Conservation (phyloP, 257 asterid species). For the Orobanche coerulescens region DNA sequence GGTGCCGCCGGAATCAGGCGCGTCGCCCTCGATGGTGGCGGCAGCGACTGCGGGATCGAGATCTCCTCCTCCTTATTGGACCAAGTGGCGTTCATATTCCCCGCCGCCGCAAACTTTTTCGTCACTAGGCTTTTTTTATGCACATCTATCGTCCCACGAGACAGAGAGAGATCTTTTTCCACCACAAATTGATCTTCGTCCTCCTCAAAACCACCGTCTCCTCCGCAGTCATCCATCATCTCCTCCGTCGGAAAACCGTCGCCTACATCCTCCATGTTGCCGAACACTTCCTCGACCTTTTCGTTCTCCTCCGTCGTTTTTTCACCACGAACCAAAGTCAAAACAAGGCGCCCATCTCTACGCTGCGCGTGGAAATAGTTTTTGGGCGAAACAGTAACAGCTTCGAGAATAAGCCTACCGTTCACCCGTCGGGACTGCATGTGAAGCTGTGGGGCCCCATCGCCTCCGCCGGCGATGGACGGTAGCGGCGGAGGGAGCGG, state of each 20-base stretch:
- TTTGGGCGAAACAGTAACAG: conserved; percentile 40
- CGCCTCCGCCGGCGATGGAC: conserved; percentile 37
- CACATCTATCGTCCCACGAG: conserved; percentile 32
- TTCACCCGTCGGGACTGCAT: conserved; percentile 50
- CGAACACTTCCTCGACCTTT: conserved; percentile 24
- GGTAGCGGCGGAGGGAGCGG: conserved; percentile 78
- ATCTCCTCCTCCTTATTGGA: conserved; percentile 18
- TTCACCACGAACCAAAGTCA: conserved; percentile 32
- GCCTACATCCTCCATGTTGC: conserved; percentile 27
- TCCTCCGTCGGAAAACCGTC: conserved; percentile 1
- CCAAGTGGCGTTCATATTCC: conserved; percentile 40
- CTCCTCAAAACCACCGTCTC: conserved; percentile 11
- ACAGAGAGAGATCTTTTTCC: conserved; percentile 19
- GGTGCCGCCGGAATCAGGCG: conserved; percentile 23
- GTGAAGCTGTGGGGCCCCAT: conserved; percentile 39
- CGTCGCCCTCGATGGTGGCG: conserved; percentile 29
- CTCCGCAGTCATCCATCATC: neutral
- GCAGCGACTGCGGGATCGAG: conserved; percentile 39
- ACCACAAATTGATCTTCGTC: conserved; percentile 2
- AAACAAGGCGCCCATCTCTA: conserved; percentile 54
- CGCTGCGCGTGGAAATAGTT: conserved; percentile 54
- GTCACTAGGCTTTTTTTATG: conserved; percentile 34
- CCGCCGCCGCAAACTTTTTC: conserved; percentile 34
- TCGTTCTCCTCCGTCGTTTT: conserved; percentile 1
- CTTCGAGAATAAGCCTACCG: conserved; percentile 73